Conservation (phyloP, 495 filamentous ascomycete species). For the Collariella sp. region DNA sequence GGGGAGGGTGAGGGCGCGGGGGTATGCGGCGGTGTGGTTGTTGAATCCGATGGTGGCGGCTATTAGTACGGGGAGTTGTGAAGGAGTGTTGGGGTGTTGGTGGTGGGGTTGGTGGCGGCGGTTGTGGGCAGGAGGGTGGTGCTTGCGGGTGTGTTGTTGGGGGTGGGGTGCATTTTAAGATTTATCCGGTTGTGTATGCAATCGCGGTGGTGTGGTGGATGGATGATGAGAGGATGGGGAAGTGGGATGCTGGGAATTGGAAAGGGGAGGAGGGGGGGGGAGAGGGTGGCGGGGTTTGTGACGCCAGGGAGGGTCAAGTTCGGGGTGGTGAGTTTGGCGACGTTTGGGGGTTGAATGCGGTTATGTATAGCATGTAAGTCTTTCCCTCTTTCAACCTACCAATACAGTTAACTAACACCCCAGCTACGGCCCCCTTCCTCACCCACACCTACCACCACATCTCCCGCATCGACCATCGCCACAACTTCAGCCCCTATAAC, state of each 20-base stretch:
- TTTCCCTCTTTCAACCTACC: neutral
- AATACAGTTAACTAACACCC: slow-evolving; percentile 5
- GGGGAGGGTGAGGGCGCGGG: slow-evolving; percentile 45
- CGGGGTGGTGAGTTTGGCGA: slow-evolving; percentile 53
- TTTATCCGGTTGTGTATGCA: slow-evolving; percentile 95
- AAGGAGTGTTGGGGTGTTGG: slow-evolving; percentile 83
- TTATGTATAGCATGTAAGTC: slow-evolving; percentile 67
- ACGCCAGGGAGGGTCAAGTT: slow-evolving; percentile 55
- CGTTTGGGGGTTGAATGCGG: slow-evolving; percentile 63
- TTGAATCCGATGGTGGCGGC: slow-evolving; percentile 97
- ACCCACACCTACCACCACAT: slow-evolving; percentile 90
- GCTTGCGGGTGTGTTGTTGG: slow-evolving; percentile 69
- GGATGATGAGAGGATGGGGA: slow-evolving; percentile 43
- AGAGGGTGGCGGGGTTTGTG: too few species aligned
- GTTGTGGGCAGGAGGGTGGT: slow-evolving; percentile 48
- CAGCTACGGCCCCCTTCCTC: slow-evolving; percentile 68
- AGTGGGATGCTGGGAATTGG: too few species aligned
- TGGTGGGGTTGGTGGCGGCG: slow-evolving; percentile 74
- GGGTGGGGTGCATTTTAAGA: slow-evolving; percentile 94
- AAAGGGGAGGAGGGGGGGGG: too few species aligned
- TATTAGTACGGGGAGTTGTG: slow-evolving; percentile 91
- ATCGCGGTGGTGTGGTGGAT: slow-evolving; percentile 82
- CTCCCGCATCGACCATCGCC: slow-evolving; percentile 87
- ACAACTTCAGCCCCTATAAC: slow-evolving; percentile 97
- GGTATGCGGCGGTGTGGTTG: slow-evolving; percentile 79